These are phyloP conservation scores for Citrullus mucosospermus DNA, from an alignment of 306 rosid species.

Conservation along the genomic window DNA sequence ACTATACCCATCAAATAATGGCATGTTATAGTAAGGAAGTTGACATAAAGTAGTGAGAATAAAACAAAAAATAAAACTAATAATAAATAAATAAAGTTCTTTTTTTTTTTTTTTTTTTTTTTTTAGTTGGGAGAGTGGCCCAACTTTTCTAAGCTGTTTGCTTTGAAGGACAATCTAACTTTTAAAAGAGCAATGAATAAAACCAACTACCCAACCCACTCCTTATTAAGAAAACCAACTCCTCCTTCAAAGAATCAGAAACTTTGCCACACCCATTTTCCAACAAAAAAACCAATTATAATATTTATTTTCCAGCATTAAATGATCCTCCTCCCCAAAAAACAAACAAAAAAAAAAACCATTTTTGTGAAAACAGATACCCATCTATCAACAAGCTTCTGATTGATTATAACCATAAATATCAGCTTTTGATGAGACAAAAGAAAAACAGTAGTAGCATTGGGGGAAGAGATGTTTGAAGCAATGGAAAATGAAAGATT, in stretches of 20 bases:
- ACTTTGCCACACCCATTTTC: not conserved
- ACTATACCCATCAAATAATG: not conserved
- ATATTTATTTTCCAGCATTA: not conserved
- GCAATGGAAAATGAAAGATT: not conserved
- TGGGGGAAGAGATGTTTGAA: not conserved
- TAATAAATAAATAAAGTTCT: not conserved
- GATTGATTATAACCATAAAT: not conserved
- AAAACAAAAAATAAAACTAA: not conserved
- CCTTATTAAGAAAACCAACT: not conserved
- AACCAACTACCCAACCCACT: conserved; percentile 9
- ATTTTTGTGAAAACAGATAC: not conserved
- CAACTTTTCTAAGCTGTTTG: not conserved
- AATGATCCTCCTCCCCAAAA: not conserved
- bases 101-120: not conserved
- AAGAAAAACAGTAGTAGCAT: not conserved
- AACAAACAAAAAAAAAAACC: not conserved
- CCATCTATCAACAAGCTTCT: not conserved
- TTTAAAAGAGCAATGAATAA: conserved; percentile 3
- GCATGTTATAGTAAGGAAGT: not conserved
- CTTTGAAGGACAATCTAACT: conserved; percentile 8
- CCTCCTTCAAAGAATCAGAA: not conserved
- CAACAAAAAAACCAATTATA: not conserved
- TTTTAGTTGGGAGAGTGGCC: not conserved
- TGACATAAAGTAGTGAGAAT: not conserved
- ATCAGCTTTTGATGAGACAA: not conserved